Percentiles rank a stretch among this genome's conserved stretches.
These are phyloP conservation scores for Sedum album DNA, from an alignment of 164 flowering plant species.

Conservation along the genomic window DNA sequence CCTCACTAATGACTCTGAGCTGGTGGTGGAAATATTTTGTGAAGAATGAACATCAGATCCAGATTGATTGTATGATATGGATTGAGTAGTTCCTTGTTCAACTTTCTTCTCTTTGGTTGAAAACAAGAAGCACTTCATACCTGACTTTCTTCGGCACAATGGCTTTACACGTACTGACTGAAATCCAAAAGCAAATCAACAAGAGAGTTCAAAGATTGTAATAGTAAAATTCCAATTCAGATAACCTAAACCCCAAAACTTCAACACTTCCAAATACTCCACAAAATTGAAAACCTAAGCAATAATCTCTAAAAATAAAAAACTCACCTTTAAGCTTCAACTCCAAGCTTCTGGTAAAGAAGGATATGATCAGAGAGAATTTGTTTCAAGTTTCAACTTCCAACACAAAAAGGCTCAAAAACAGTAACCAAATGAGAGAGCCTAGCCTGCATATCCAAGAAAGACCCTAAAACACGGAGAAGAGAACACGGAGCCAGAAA, in stretches of 20 bases:
- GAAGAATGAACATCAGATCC: slow-evolving; percentile 72
- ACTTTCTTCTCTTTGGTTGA: slow-evolving; percentile 13
- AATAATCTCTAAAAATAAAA: neutral
- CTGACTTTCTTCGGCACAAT: neutral
- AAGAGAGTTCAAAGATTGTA: neutral
- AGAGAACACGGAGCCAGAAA: neutral
- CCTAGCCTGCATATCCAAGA: neutral
- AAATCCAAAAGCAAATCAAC: neutral
- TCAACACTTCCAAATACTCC: neutral
- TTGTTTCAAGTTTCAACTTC: neutral
- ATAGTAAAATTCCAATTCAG: neutral
- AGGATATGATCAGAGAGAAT: neutral
- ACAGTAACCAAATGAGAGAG: too few species aligned
- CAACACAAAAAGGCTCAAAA: too few species aligned
- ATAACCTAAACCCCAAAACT: too few species aligned
- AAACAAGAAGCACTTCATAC: neutral
- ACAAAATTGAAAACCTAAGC: neutral
- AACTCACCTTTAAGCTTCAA: neutral
- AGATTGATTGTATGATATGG: slow-evolving; percentile 27
- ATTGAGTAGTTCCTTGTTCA: slow-evolving; percentile 31
- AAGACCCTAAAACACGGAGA: neutral
- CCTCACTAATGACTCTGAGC: slow-evolving; percentile 46
- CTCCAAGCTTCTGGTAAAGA: neutral
- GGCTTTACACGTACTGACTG: neutral
- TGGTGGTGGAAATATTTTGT: slow-evolving; percentile 45